phyloP scores from a whole-genome alignment of 2,329 filamentous ascomycete species.

The Venturia aucupariae region DNA sequence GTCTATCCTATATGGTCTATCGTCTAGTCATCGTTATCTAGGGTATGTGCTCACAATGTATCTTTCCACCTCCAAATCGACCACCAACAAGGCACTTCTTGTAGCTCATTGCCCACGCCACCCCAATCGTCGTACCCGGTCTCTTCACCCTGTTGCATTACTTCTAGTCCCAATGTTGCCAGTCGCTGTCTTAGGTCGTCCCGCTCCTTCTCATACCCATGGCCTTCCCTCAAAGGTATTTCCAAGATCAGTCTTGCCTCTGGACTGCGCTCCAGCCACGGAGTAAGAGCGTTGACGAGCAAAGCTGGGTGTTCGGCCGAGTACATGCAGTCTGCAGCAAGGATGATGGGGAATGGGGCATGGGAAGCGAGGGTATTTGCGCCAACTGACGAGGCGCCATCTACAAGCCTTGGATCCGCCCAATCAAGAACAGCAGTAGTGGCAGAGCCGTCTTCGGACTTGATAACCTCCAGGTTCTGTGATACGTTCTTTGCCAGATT shows the following conservation, averaged over 20 bases:
- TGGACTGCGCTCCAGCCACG: slow-evolving; percentile 51
- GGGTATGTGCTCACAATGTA: neutral
- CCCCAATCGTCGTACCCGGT: slow-evolving; percentile 67
- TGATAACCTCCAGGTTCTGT: slow-evolving; percentile 51
- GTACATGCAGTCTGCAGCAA: slow-evolving; percentile 83
- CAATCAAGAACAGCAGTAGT: slow-evolving; percentile 65
- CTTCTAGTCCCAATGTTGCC: slow-evolving; percentile 40
- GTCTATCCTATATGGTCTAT: neutral
- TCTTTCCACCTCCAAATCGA: slow-evolving; percentile 45
- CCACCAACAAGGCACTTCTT: slow-evolving; percentile 59
- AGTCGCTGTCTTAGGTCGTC: slow-evolving; percentile 55
- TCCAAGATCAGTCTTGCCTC: slow-evolving; percentile 66
- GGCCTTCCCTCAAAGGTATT: slow-evolving; percentile 61
- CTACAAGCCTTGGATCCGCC: slow-evolving; percentile 46
- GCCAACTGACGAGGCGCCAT: neutral
- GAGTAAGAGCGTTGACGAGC: slow-evolving; percentile 59
- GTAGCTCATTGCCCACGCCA: slow-evolving; percentile 36
- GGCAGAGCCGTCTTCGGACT: slow-evolving; percentile 46
- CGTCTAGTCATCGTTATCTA: neutral
- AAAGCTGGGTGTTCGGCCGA: slow-evolving; percentile 71
- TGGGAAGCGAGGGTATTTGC: neutral
- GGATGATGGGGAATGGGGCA: slow-evolving; percentile 47
- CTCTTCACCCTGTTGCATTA: slow-evolving; percentile 54
- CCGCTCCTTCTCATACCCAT: slow-evolving; percentile 54
- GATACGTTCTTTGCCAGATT: slow-evolving; percentile 70